phyloP scores from a whole-genome alignment of 768 basidiomycete species.

The Vararia minispora region DNA sequence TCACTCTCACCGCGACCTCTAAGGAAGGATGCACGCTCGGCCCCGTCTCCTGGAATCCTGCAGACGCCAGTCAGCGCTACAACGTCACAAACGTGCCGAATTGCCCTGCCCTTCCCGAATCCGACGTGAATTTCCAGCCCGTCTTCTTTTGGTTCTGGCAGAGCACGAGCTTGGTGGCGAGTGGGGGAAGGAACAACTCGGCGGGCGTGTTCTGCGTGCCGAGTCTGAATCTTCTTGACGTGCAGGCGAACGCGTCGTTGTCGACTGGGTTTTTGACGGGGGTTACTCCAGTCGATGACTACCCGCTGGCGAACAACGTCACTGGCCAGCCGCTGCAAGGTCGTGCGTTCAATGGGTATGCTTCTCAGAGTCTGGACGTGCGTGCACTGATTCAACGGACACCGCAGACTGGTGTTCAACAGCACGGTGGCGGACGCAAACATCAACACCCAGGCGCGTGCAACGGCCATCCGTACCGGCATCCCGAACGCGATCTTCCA shows the following conservation, averaged over 20 bases:
- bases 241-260: slow-evolving; percentile 32
- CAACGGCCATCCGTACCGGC: slow-evolving; percentile 35
- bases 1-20: slow-evolving; percentile 34
- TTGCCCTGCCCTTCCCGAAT: slow-evolving; percentile 18
- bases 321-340: slow-evolving; percentile 34
- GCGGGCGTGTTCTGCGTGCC: slow-evolving; percentile 48
- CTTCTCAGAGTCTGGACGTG: not conserved
- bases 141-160: slow-evolving; percentile 64
- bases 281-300: slow-evolving; percentile 23
- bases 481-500: slow-evolving; percentile 52
- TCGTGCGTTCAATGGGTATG: slow-evolving; percentile 49
- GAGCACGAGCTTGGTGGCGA: too few relatives aligned
- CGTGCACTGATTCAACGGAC: too few relatives aligned
- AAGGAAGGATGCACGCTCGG: slow-evolving; percentile 32
- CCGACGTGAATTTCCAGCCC: slow-evolving; percentile 33
- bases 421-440: slow-evolving; percentile 20
- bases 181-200: slow-evolving; percentile 17
- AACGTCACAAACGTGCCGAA: slow-evolving; percentile 31
- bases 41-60: slow-evolving; percentile 26
- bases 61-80: slow-evolving; percentile 33
- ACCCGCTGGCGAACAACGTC: slow-evolving; percentile 35
- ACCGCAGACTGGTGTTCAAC: slow-evolving; percentile 13
- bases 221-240: slow-evolving; percentile 30
- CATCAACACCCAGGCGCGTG: slow-evolving; percentile 40
- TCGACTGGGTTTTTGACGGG: slow-evolving; percentile 29